Evolutionary conservation across 768 basidiomycete species (phyloP), one percentile per base, ranked within the genome.

Genomic region (Leccinum imitatum): DNA sequence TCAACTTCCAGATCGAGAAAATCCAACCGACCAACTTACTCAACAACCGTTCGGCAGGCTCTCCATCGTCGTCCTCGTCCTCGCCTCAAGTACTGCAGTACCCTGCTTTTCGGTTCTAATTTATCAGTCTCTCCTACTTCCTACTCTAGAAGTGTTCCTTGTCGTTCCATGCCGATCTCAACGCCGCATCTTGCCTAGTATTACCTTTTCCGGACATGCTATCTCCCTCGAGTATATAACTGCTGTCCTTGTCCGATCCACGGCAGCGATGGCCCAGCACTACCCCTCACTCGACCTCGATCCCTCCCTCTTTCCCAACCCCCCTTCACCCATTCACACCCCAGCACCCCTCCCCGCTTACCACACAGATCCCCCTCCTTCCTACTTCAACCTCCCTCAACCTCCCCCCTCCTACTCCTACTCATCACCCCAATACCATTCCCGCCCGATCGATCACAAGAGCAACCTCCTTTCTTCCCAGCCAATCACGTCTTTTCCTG

Each of bases 251-350:
- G 30, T 55, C 59, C 53, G 62, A 58, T 64, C 59, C 23, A 53
- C 35, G 8, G 31, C 59, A 54, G 50, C 60, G 60, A 70, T 70
- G 67, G 54, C 61, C 53, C 63, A 71, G 51, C 56, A 67, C 35
- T 62, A 62, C 50, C 25, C 57, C 56, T 33, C 53, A 54, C 33
- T 59, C 50, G 57, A 63, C 39, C 59, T 63, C 50, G 58, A 62
- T 13, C 0, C 57, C 52, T 53, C 60, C 59, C 1, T 60, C 8
- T 64, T 60, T 19, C 47, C 56, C 21, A 63, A 21, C 10, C 57
- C 57, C 21, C 51, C 57, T 13, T 41, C 59, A 6, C 41, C 57
- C 30, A 23, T 47, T 1, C 41, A 19, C 15, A 33, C 58, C 14
- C 48, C 50, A 19, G 30, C 62, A 2, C 17, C 50, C 11, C 59